Percentiles rank a stretch among this genome's conserved stretches.
These are phyloP conservation scores for Austroboletus niveus DNA, from an alignment of 1,284 basidiomycete genomes.

Conservation along the genomic window DNA sequence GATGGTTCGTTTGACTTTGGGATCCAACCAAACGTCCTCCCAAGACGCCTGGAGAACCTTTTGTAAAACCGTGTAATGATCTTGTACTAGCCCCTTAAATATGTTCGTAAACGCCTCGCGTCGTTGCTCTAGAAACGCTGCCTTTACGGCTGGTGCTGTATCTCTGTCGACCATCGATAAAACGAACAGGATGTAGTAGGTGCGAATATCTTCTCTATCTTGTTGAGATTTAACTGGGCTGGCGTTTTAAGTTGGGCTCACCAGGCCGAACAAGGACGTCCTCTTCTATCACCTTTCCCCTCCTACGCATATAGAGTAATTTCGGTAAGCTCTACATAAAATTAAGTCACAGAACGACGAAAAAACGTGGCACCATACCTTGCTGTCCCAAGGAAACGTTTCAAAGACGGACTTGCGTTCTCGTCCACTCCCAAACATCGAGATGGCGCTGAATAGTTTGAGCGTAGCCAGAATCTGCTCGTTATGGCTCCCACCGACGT, in stretches of 20 bases:
- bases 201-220: conserved; percentile 62
- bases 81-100: conserved; percentile 66
- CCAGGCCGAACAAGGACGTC: conserved; percentile 56
- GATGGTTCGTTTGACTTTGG: conserved; percentile 62
- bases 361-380: conserved; percentile 41
- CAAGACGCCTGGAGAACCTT: conserved; percentile 56
- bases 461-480: conserved; percentile 64
- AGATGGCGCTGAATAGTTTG: conserved; percentile 60
- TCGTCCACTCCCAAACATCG: conserved; percentile 59
- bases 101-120: conserved; percentile 58
- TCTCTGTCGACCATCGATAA: conserved; percentile 61
- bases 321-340: conserved; percentile 56
- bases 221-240: conserved; percentile 1
- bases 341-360: background rate
- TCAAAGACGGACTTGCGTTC: conserved; percentile 64
- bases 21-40: conserved; percentile 67
- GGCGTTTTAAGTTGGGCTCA: conserved; percentile 23
- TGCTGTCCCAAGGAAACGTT: conserved; percentile 72
- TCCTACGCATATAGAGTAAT: conserved; percentile 68
- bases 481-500: conserved; percentile 56
- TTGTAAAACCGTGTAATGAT: conserved; percentile 56
- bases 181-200: conserved; percentile 64
- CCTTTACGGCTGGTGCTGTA: conserved; percentile 51
- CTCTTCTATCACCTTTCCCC: conserved; percentile 40
- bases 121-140: conserved; percentile 64